phyloP scores from a whole-genome alignment of 495 filamentous ascomycete genomes.

The Astrothelium macrocarpum region DNA sequence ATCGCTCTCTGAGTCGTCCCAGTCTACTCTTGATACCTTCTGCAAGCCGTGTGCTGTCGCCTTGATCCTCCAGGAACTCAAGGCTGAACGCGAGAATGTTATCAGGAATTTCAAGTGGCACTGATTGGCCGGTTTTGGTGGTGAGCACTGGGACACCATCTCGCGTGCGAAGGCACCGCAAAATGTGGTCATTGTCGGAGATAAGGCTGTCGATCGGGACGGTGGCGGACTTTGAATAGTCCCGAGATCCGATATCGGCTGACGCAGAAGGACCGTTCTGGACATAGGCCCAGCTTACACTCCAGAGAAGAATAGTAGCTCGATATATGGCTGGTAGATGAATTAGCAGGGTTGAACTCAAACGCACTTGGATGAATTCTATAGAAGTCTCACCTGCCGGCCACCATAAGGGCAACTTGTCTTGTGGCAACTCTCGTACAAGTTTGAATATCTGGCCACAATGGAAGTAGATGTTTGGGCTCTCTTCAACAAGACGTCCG shows the following conservation, averaged over 20 bases:
- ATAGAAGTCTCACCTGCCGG: slow-evolving; percentile 25
- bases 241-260: slow-evolving; percentile 3
- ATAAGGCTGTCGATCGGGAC: slow-evolving; percentile 24
- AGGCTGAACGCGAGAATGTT: slow-evolving; percentile 38
- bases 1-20: background rate
- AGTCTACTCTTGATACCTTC: slow-evolving; percentile 38
- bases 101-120: slow-evolving; percentile 29
- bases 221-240: slow-evolving; percentile 3
- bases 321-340: slow-evolving; percentile 37
- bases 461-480: slow-evolving; percentile 13
- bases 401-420: slow-evolving; percentile 45
- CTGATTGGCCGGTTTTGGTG: slow-evolving; percentile 17
- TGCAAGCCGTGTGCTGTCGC: slow-evolving; percentile 30
- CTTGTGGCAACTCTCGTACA: slow-evolving; percentile 20
- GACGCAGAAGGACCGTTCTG: slow-evolving; percentile 12
- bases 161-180: slow-evolving; percentile 32
- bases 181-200: slow-evolving; percentile 32
- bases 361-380: background rate
- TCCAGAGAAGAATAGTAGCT: slow-evolving; percentile 43
- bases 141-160: slow-evolving; percentile 34
- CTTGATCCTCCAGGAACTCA: slow-evolving; percentile 36
- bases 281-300: slow-evolving; percentile 30
- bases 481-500: slow-evolving; percentile 7
- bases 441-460: slow-evolving; percentile 16
- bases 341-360: background rate